These are phyloP conservation scores for Lathyrus tuberosus DNA, from an alignment of 306 rosid genomes.

Conservation along the genomic window DNA sequence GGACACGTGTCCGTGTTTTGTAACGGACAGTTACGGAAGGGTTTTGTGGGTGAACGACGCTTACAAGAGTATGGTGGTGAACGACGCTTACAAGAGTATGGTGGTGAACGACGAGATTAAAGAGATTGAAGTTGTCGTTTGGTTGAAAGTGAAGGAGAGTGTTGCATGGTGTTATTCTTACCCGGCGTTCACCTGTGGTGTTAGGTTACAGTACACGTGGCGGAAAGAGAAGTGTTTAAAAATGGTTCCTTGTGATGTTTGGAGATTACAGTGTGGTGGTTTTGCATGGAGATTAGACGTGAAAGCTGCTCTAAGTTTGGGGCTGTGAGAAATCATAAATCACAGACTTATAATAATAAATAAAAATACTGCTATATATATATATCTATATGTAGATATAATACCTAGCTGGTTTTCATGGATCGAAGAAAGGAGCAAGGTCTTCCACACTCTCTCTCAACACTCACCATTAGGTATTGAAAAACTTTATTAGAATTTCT, in stretches of 20 bases:
- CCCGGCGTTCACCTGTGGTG: constrained; percentile 59
- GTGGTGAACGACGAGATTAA: constrained; percentile 44
- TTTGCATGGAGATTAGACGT: constrained; percentile 82
- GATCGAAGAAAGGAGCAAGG: constrained; percentile 30
- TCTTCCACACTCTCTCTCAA: constrained; percentile 12
- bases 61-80: constrained; percentile 38
- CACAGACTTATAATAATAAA: background rate
- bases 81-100: too few relatives aligned
- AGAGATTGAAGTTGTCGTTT: constrained; percentile 27
- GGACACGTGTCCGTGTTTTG: constrained; percentile 92
- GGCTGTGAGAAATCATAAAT: constrained; percentile 42
- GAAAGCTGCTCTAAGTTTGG: constrained; percentile 73
- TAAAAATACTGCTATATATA: background rate
- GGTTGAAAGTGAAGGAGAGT: constrained; percentile 50
- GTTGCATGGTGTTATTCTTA: constrained; percentile 33
- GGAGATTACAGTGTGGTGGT: constrained; percentile 65
- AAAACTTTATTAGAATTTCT: background rate
- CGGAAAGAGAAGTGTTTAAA: constrained; percentile 55
- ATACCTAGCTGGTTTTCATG: constrained; percentile 2
- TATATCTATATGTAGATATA: background rate
- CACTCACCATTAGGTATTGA: constrained; percentile 31
- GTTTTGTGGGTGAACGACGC: constrained; percentile 82
- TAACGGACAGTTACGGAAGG: constrained; percentile 59
- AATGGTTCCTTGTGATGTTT: constrained; percentile 78
- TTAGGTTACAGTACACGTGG: constrained; percentile 61